These are phyloP conservation scores for Talaromyces pinophilus DNA, from an alignment of 2,329 filamentous ascomycete species.

Conservation along the genomic window DNA sequence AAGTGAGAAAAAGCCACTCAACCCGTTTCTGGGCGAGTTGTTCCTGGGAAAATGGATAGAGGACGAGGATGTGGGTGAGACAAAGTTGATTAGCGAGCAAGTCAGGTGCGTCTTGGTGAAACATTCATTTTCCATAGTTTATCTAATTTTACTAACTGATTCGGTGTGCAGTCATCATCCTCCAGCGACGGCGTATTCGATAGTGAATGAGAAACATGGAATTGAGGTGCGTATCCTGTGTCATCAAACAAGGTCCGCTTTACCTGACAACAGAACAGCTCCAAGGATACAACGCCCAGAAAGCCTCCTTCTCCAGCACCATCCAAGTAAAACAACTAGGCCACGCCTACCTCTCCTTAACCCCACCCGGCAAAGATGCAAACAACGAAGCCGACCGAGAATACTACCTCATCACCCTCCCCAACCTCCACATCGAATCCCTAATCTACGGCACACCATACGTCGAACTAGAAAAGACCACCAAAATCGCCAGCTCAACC, in stretches of 20 bases:
- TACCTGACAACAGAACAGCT: conserved; percentile 38
- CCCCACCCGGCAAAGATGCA: conserved; percentile 54
- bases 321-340: conserved; percentile 96
- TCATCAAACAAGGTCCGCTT: background rate
- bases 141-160: conserved; percentile 21
- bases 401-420: conserved; percentile 87
- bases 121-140: background rate
- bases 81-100: conserved; percentile 88
- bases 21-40: conserved; percentile 92
- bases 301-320: conserved; percentile 88
- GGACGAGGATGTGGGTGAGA: conserved; percentile 67
- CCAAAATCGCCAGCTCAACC: conserved; percentile 81
- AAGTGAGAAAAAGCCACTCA: conserved; percentile 96
- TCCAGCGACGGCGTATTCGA: conserved; percentile 90
- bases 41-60: conserved; percentile 92
- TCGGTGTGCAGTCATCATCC: conserved; percentile 69
- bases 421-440: conserved; percentile 88
- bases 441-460: conserved; percentile 75
- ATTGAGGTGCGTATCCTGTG: conserved; percentile 53
- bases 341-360: conserved; percentile 77
- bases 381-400: conserved; percentile 51
- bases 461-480: conserved; percentile 82
- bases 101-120: conserved; percentile 59
- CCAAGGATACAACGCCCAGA: conserved; percentile 91
- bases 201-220: conserved; percentile 81